Evolutionary conservation across 805 yeast species (phyloP), one percentile per base, ranked within the genome.

Genomic region (Suhomyces sp.): DNA sequence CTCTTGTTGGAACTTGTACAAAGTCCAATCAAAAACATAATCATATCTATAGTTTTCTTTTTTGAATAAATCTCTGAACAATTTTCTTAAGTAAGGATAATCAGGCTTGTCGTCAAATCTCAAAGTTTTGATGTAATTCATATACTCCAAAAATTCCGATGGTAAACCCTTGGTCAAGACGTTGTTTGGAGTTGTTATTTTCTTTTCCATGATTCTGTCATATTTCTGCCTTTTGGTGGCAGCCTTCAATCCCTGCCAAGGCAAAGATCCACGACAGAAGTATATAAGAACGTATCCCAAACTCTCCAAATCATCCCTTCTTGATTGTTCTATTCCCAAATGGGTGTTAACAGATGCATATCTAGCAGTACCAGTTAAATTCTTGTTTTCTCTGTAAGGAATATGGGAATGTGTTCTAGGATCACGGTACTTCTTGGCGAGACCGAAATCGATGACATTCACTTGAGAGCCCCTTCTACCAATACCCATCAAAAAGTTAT

Each of bases 221-320:
- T 91, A 91, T 65, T 93, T 91, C 63, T 91, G 97, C 68, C 95
- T 86, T 68, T 91, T 91, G 11, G 96, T 88, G 17, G 91, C 93
- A 25, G 98, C 98, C 65, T 88, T 88, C 54, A 91, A 76, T 4
- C 98, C 98, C 66, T 91, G 98, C 98, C 98, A 91, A 36, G 98
- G 98, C 53, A 91, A 77, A 12, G 95, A 84, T 28, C 98, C 98
- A 39, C 95, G 79, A 63, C 95, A 84, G 59, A 91, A 93, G 65
- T 91, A 91, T 50, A 91, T 86, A 51, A 93, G 73, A 35, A 91
- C 97, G 58, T 91, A 91, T 33, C 96, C 98, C 54, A 91, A 75
- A 43, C 93, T 82, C 67, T 93, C 98, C 51, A 91, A 74, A 61
- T 91, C 98, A 64, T 91, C 98, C 60, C 98, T 79, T 69, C 98